Percentiles rank a stretch among this genome's conserved stretches.
Evolutionary conservation across 768 basidiomycete genomes (phyloP).

Genomic region (Exidia glandulosa): DNA sequence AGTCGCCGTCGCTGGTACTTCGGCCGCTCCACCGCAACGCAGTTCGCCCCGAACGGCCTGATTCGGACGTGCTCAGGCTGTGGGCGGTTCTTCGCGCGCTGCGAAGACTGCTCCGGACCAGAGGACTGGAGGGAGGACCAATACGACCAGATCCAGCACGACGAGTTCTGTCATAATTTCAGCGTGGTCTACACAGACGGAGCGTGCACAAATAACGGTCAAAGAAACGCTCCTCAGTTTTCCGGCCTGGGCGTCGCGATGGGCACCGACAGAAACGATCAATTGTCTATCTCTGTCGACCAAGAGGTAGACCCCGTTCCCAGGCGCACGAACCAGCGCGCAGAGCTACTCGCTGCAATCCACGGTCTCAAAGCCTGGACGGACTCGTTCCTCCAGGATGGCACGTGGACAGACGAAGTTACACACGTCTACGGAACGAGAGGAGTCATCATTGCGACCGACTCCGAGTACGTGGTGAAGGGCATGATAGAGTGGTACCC

Average conservation of each 20-base stretch:
- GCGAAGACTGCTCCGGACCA: background rate
- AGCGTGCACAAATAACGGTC: slow-evolving; percentile 21
- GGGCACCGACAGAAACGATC: background rate
- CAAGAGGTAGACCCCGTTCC: background rate
- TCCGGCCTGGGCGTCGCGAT: slow-evolving; percentile 20
- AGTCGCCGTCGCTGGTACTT: background rate
- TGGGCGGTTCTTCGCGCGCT: background rate
- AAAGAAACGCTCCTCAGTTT: slow-evolving; percentile 7
- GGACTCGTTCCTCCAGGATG: background rate
- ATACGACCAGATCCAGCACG: background rate
- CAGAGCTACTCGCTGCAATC: background rate
- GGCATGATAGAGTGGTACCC: slow-evolving; percentile 27
- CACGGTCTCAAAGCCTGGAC: background rate
- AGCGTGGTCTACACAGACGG: slow-evolving; percentile 26
- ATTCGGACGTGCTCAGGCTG: background rate
- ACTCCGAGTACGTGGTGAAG: slow-evolving; percentile 26
- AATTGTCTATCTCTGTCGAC: background rate
- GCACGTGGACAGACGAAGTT: background rate
- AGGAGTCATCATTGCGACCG: slow-evolving; percentile 17
- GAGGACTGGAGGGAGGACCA: no score
- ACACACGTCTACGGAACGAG: background rate
- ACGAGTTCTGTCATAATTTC: slow-evolving; percentile 14
- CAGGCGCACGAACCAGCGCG: background rate
- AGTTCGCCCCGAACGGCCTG: background rate
- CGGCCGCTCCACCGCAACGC: background rate